phyloP scores from a whole-genome alignment of 441 rosid species.

The Pelargonium australe region DNA sequence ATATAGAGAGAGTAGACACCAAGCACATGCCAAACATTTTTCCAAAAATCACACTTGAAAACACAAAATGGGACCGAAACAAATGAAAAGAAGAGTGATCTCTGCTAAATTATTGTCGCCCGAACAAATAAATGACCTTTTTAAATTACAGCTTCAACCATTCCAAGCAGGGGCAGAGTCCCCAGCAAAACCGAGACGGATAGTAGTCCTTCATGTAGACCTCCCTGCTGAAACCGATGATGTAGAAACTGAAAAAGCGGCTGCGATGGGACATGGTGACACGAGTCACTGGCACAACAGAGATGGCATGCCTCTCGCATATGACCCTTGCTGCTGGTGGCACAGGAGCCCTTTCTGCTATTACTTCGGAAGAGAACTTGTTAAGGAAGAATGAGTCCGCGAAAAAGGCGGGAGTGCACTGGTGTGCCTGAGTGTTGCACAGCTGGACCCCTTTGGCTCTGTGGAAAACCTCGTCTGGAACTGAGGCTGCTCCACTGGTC shows the following conservation, averaged over 20 bases:
- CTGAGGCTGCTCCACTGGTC: slow-evolving; percentile 86
- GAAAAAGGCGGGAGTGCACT: slow-evolving; percentile 82
- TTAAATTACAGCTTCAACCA: slow-evolving; percentile 56
- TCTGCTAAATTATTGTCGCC: too few species aligned
- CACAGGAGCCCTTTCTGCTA: slow-evolving; percentile 62
- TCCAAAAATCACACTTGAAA: too few species aligned
- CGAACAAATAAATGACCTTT: too few species aligned
- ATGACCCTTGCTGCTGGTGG: slow-evolving; percentile 73
- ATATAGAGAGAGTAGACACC: too few species aligned
- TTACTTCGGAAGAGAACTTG: slow-evolving; percentile 82
- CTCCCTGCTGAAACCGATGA: slow-evolving; percentile 76
- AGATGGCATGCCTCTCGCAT: slow-evolving; percentile 81
- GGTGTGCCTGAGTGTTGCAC: slow-evolving; percentile 88
- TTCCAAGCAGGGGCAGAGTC: slow-evolving; percentile 89
- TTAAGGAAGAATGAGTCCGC: slow-evolving; percentile 89
- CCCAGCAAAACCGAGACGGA: slow-evolving; percentile 93
- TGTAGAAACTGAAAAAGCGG: slow-evolving; percentile 72
- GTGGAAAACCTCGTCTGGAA: slow-evolving; percentile 85
- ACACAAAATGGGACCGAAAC: too few species aligned
- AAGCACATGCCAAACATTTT: too few species aligned
- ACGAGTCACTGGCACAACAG: slow-evolving; percentile 87
- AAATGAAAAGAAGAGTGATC: too few species aligned
- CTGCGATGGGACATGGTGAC: slow-evolving; percentile 73
- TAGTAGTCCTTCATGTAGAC: slow-evolving; percentile 92
- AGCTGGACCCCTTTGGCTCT: slow-evolving; percentile 86